Base-by-base conservation (phyloP, 352 stramenopile species). In the Globisporangium lucens region DNA sequence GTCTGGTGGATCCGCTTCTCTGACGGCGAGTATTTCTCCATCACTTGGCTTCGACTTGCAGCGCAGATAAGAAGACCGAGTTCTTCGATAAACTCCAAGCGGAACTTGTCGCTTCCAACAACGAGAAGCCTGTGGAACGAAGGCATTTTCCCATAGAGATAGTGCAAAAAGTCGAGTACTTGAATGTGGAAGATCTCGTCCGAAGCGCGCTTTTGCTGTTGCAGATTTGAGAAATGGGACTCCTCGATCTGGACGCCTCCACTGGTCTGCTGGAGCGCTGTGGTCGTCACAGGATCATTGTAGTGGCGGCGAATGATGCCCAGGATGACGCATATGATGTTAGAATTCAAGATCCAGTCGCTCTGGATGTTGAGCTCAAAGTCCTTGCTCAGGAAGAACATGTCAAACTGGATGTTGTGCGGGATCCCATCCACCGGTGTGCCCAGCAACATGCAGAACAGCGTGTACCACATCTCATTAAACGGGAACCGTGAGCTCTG, bases 361-460 rank as follows among this genome's bases (percentile, higher is more conserved):
- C 71, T 70, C 22, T 81, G 71, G 15, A 93, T 77, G 55, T 93
- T 91, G 10, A 86, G 61, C 65, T 80, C 78, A 65, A 93, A 93
- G 57, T 93, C 85, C 38, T 91, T 89, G 33, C 62, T 71, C 35
- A 93, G 66, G 27, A 80, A 85, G 41, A 85, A 88, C 68, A 85
- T 80, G 15, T 90, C 77, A 63, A 89, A 85, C 52, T 82, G 66
- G 63, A 90, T 81, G 56, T 85, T 68, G 72, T 84, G 73, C 20
- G 85, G 79, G 33, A 87, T 72, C 0, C 81, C 83, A n/a, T 91
- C 83, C 9, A 88, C 76, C 0, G 85, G 81, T 30, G 79, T 74
- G 1, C 85, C 85, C 51, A 93, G 68, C 52, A 91, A 36, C 49
- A 80, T 84, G 56, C 82, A 88, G 63, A 93, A 79, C 4, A 93